phyloP scores from a whole-genome alignment of 495 filamentous ascomycete species.

The Aspergillus hancockii region DNA sequence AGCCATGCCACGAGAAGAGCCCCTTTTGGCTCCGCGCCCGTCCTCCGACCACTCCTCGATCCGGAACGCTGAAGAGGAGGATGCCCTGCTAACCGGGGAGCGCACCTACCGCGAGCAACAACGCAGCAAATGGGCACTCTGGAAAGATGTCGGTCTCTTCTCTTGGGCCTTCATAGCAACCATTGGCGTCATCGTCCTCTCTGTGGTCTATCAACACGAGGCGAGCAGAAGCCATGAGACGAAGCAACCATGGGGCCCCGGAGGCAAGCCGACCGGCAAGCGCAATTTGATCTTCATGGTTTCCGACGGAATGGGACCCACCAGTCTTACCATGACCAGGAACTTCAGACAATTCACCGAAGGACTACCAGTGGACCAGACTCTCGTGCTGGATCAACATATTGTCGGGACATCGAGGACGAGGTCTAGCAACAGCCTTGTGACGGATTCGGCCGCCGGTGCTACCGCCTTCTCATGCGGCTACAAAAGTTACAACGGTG shows the following conservation, averaged over 20 bases:
- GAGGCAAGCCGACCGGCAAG: constrained; percentile 66
- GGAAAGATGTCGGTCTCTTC: constrained; percentile 74
- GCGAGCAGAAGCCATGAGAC: constrained; percentile 33
- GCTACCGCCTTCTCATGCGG: constrained; percentile 95
- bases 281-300: constrained; percentile 98
- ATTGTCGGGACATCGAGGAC: constrained; percentile 89
- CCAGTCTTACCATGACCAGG: constrained; percentile 81
- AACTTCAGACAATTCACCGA: constrained; percentile 74
- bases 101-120: constrained; percentile 34
- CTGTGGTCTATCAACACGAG: constrained; percentile 71
- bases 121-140: constrained; percentile 51
- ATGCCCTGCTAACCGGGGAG: constrained; percentile 63
- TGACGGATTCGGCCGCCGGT: constrained; percentile 93
- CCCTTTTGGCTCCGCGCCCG: constrained; percentile 43
- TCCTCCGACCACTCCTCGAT: constrained; percentile 50
- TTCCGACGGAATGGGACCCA: constrained; percentile 96
- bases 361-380: constrained; percentile 66
- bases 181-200: constrained; percentile 70
- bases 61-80: constrained; percentile 59
- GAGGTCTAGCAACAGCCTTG: constrained; percentile 73
- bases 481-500: constrained; percentile 91
- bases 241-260: constrained; percentile 37
- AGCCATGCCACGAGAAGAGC: constrained; percentile 47
- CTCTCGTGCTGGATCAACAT: constrained; percentile 77
- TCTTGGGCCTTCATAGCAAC: constrained; percentile 90